Percentiles rank a stretch among this genome's conserved stretches.
phyloP scores from a whole-genome alignment of 768 basidiomycete species.

The Russula foetens region DNA sequence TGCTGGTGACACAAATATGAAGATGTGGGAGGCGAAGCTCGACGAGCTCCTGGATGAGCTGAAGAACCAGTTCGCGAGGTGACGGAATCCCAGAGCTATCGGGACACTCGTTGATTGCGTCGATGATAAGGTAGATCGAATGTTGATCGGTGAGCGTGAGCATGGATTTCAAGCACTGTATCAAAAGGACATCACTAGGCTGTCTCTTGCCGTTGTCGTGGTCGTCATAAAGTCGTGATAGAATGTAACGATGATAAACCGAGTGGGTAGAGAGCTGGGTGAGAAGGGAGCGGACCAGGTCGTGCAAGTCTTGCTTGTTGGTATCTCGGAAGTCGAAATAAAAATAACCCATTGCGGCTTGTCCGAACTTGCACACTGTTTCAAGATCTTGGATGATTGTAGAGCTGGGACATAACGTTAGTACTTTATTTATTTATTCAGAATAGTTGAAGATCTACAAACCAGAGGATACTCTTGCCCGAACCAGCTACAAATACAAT shows the following conservation, averaged over 20 bases:
- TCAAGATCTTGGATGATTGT: neutral
- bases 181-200: neutral
- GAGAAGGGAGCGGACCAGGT: neutral
- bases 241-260: neutral
- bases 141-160: neutral
- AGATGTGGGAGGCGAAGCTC: neutral
- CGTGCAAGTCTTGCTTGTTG: neutral
- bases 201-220: neutral
- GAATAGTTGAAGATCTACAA: neutral
- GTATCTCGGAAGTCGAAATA: neutral
- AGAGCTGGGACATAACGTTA: neutral
- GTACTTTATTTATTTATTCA: no score
- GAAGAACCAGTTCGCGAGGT: neutral
- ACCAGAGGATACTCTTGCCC: slow-evolving; percentile 3
- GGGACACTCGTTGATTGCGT: slow-evolving; percentile 3
- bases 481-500: neutral
- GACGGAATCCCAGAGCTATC: neutral
- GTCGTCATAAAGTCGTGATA: neutral
- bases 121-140: neutral
- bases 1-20: neutral
- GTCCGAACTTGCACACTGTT: neutral
- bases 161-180: neutral
- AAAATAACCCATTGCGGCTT: neutral
- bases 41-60: neutral
- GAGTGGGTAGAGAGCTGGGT: neutral